A percentile compares a stretch with the other conserved stretches of the same genome.
These are phyloP conservation scores for Penicillium janthinellum DNA, from an alignment of 2,329 filamentous ascomycete species.

Conservation along the genomic window DNA sequence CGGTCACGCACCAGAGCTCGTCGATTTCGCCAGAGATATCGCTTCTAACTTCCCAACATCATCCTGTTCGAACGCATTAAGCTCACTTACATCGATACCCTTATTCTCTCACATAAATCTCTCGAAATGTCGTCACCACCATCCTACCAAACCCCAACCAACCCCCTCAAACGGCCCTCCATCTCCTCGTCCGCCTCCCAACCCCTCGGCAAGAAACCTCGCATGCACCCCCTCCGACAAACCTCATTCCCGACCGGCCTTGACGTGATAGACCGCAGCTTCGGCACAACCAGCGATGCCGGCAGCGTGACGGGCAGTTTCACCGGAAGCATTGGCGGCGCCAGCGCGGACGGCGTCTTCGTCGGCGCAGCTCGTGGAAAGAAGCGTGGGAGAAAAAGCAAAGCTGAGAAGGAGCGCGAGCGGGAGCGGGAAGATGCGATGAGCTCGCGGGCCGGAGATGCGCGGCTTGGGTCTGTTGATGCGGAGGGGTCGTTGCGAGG, in stretches of 20 bases:
- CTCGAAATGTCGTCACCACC: constrained; percentile 45
- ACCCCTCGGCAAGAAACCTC: constrained; percentile 34
- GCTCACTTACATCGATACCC: neutral
- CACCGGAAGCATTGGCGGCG: constrained; percentile 44
- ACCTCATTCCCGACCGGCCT: constrained; percentile 47
- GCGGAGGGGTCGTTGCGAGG: constrained; percentile 37
- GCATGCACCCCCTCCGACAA: constrained; percentile 51
- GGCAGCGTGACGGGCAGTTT: constrained; percentile 47
- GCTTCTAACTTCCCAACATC: neutral
- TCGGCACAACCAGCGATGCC: constrained; percentile 40
- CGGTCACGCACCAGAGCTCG: neutral
- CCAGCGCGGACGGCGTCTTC: constrained; percentile 40
- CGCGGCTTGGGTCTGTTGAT: constrained; percentile 37
- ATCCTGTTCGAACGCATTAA: neutral
- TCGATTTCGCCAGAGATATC: neutral
- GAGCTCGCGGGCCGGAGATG: constrained; percentile 29
- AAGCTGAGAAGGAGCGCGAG: constrained; percentile 41
- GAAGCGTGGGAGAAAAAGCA: constrained; percentile 43
- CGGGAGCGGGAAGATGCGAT: constrained; percentile 35
- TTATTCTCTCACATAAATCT: neutral
- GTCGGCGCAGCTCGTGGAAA: constrained; percentile 30
- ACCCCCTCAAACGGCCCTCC: constrained; percentile 46
- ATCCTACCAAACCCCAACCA: constrained; percentile 30
- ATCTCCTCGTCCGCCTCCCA: constrained; percentile 42
- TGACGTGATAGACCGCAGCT: constrained; percentile 34